Conservation (phyloP, 2,329 filamentous ascomycete species). For the Ascochyta koolunga region DNA sequence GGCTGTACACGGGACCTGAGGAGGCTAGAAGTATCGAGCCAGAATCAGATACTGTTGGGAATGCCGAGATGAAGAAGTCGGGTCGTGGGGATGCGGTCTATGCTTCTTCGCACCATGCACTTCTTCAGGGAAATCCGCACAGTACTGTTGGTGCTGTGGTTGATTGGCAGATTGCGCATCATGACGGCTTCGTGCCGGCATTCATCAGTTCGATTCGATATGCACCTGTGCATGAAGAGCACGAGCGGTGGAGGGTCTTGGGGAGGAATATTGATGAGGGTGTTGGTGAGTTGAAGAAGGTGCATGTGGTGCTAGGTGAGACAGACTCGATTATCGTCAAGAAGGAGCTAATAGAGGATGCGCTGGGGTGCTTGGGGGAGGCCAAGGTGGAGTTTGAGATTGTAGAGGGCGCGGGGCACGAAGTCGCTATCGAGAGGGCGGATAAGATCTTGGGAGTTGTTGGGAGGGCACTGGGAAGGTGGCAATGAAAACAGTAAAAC, state of each 20-base stretch:
- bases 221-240: slow-evolving; percentile 71
- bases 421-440: slow-evolving; percentile 69
- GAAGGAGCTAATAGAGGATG: slow-evolving; percentile 69
- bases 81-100: slow-evolving; percentile 28
- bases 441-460: slow-evolving; percentile 64
- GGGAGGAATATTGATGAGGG: slow-evolving; percentile 47
- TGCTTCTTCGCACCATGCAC: slow-evolving; percentile 25
- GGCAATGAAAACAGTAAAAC: not conserved
- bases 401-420: slow-evolving; percentile 68
- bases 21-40: slow-evolving; percentile 32
- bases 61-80: slow-evolving; percentile 19
- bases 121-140: slow-evolving; percentile 59
- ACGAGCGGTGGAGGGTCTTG: slow-evolving; percentile 66
- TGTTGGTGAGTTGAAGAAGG: slow-evolving; percentile 53
- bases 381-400: slow-evolving; percentile 63
- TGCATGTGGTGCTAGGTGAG: slow-evolving; percentile 70
- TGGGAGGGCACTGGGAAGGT: slow-evolving; percentile 48
- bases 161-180: slow-evolving; percentile 70
- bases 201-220: slow-evolving; percentile 75
- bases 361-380: slow-evolving; percentile 61
- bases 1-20: slow-evolving; percentile 38
- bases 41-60: slow-evolving; percentile 30
- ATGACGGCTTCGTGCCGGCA: slow-evolving; percentile 70
- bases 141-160: slow-evolving; percentile 68
- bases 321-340: slow-evolving; percentile 71